Evolutionary conservation across 2,329 filamentous ascomycete species (phyloP).

Genomic region (Exophiala alcalophila): DNA sequence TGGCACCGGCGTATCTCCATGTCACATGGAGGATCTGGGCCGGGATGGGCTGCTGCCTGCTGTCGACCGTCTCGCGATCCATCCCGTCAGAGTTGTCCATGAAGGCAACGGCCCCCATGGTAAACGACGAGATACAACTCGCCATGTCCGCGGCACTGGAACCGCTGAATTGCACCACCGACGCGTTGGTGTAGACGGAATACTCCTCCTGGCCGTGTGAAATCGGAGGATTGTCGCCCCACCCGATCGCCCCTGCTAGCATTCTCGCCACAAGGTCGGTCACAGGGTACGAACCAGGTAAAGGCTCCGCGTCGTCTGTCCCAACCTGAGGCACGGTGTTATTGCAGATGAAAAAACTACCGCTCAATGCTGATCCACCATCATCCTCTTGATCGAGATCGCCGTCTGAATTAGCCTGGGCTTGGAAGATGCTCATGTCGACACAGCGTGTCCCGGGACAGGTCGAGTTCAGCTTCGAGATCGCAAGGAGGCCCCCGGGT

Average conservation of each 20-base stretch:
- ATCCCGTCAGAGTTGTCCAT: conserved; percentile 16
- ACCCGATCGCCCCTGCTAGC: conserved; percentile 26
- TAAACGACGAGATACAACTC: conserved; percentile 20
- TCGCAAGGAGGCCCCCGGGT: conserved; percentile 17
- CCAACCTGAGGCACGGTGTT: conserved; percentile 23
- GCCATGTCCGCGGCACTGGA: conserved; percentile 16
- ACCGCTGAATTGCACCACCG: conserved; percentile 7
- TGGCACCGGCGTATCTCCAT: conserved; percentile 23
- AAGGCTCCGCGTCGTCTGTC: conserved; percentile 5
- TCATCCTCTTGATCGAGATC: conserved; percentile 2
- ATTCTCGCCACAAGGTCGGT: conserved; percentile 21
- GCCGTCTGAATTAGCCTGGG: conserved; percentile 5
- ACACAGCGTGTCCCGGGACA: conserved; percentile 24
- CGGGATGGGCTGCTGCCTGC: conserved; percentile 83
- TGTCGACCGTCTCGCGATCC: conserved; percentile 59
- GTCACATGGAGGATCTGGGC: conserved; percentile 84
- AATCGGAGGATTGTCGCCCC: conserved; percentile 17
- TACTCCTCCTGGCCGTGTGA: conserved; percentile 11
- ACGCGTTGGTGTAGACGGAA: conserved; percentile 20
- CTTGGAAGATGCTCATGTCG: conserved; percentile 22
- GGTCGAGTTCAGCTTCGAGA: conserved; percentile 23
- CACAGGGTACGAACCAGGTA: conserved; percentile 15
- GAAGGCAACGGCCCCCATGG: conserved; percentile 19
- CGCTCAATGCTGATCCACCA: conserved; percentile 6
- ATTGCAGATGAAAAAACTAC: conserved; percentile 23